Evolutionary conservation across 2,329 filamentous ascomycete genomes (phyloP), one percentile per base, ranked within the genome.

Genomic region (Nemania sp.): DNA sequence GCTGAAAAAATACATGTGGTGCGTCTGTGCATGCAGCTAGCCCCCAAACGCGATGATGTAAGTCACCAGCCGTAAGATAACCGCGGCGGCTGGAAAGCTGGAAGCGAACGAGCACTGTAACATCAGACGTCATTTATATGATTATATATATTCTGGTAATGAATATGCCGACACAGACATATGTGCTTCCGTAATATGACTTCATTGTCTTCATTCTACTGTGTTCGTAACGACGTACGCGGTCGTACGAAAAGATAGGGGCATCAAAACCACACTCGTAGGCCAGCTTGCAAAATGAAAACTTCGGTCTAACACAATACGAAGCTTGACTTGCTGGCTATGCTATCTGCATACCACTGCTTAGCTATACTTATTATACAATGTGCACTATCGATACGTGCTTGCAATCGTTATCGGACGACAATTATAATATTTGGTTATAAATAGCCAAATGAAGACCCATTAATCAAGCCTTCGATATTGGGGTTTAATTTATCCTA

Each of bases 11-110:
- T 6, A 11, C 17, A 28, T 45, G 20, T 23, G 40, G 28, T 22
- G 4, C 17, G 19, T 15, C 4, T 26, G 31, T 54, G 20, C 42
- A 46, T 55, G 42, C n/a, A n/a, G n/a, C n/a, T 19, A 47, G 26
- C 26, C 9, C 7, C 34, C 15, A 30, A 17, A 51, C 20, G 23
- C 24, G 22, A 33, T 28, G 48, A 39, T 51, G 33, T 26, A 44
- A 20, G 26, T 33, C 45, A 15, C 26, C 24, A 26, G n/a, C 40
- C 31, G 12, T 19, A 19, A 42, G 44, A 28, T 44, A 24, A 40
- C 19, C 44, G 17, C 15, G 33, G 33, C n/a, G 26, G 12, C n/a
- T 22, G 14, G 23, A 15, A 12, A 19, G 11, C 39, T 45, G 28
- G 4, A 23, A 43, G 17, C 28, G 14, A 41, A 9, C 19, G 1